Base-by-base conservation (phyloP, 441 rosid species). In the Jatropha podagrica region DNA sequence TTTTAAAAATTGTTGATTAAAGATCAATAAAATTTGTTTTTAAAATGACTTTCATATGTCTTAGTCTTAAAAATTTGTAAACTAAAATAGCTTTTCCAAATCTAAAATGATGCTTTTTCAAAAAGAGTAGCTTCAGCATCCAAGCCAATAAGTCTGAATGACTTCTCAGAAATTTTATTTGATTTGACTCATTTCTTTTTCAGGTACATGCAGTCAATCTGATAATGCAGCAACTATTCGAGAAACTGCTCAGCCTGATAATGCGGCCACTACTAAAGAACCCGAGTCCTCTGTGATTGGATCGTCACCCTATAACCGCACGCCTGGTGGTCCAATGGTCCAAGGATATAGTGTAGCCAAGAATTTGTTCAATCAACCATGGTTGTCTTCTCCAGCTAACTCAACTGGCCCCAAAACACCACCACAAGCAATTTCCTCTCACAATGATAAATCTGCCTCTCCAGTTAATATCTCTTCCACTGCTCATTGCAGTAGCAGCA, bases 331-430 rank as follows among this genome's bases (percentile, higher is more conserved):
- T 42, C 48, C 82, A 1, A 14, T 79, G 18, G 77, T 65, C 74
- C 86, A 81, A 23, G 85, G 81, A 49, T 85, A 94, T 23, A 79
- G 81, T 40, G 90, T 90, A 61, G 94, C 83, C 1, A 90, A 92
- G 84, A 83, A 92, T 83, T 84, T 92, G 83, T 89, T 90, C 81
- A 81, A 82, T 78, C 88, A 84, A 82, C 74, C 81, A 74, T 62
- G 51, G 69, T 13, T 74, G 1, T 79, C 85, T 37, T 75, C 84
- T 80, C 86, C 90, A 26, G 60, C 77, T 59, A 82, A 73, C 75
- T 83, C 95, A 7, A 76, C 89, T 14, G 84, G 80, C 37, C 93
- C 91, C 0, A 83, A 60, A 18, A 92, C 97, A 5, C 98, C 98
- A 18, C 92, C 89, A 69, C 91, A 80, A 66, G 85, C 77, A 74